Base-by-base conservation (phyloP, 805 yeast genomes). In the Pichia exigua region DNA sequence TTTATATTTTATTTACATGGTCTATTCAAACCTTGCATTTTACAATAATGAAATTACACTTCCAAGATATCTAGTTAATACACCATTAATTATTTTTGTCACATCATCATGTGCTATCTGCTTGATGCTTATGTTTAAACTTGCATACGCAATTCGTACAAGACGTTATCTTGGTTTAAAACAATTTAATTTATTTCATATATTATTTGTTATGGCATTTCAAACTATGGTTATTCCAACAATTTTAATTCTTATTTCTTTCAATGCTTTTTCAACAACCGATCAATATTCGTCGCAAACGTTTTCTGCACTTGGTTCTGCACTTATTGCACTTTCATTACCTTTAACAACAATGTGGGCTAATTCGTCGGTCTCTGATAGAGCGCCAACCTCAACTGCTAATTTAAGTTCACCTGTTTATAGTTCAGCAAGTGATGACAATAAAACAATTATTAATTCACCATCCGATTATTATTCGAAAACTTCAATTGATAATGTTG, bases 281-380 rank as follows among this genome's bases (percentile, higher is more conserved):
- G 55, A 56, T 47, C 18, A 39, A 21, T 57, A 60, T 46, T 58
- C 71, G 30, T 61, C 53, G 26, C 71, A 74, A 58, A 63, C 75
- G 39, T 54, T 81, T 57, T 64, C 76, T 24, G 74, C 83, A 4
- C 61, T 86, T 28, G 80, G 87, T 2, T 69, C 80, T 2, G 70
- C 86, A 24, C 58, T 89, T 7, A 82, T 85, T 20, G 84, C 85
- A 0, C 62, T 87, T 27, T 85, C 91, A 4, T 71, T 90, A 49
- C 97, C 97, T 1, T 66, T 91, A 46, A 81, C 96, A 0, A 80
- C 96, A 0, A 77, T 90, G 77, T 90, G 97, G 97, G 95, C 97
- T 0, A 72, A 83, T 4, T 72, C 89, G 2, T 74, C 84, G 1
- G 82, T 83, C 59, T 78, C 78, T 51, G 61, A 74, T 2, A 51